Evolutionary conservation across 169 alveolate genomes (phyloP).

Genomic region (Plasmodium vivax): DNA sequence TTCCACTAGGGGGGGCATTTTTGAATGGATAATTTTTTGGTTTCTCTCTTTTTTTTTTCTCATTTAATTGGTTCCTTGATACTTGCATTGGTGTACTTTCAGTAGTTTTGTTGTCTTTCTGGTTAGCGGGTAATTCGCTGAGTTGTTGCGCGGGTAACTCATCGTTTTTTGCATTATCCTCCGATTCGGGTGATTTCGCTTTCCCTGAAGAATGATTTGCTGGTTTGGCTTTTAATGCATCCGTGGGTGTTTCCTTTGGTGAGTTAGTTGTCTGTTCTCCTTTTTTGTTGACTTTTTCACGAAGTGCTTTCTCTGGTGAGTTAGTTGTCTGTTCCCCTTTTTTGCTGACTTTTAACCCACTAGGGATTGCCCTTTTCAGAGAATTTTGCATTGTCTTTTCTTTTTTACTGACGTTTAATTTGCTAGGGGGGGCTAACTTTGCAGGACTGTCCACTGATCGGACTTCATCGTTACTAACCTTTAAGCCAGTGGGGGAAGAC

Average conservation of each 20-base stretch:
- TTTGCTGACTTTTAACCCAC: neutral
- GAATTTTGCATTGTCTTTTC: neutral
- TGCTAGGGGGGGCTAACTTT: neutral
- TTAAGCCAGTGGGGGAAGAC: neutral
- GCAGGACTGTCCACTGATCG: neutral
- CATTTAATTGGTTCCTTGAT: neutral
- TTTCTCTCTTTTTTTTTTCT: neutral
- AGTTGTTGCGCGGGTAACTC: neutral
- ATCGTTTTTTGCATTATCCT: neutral
- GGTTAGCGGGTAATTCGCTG: neutral
- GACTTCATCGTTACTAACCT: neutral
- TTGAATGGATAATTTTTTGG: neutral
- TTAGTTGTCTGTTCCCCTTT: neutral
- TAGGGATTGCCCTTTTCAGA: neutral
- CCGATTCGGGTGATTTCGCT: neutral
- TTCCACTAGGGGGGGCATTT: slow-evolving; percentile 9
- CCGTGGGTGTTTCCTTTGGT: neutral
- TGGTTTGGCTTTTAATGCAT: neutral
- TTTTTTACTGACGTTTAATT: neutral
- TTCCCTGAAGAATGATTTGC: neutral
- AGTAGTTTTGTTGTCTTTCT: neutral
- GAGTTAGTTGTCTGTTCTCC: neutral
- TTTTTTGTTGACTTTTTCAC: neutral
- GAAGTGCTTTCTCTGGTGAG: too few relatives aligned
- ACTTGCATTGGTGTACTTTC: neutral